Evolutionary conservation across 2,329 filamentous ascomycete genomes (phyloP), one percentile per base, ranked within the genome.

Genomic region (Ophiostoma ips): DNA sequence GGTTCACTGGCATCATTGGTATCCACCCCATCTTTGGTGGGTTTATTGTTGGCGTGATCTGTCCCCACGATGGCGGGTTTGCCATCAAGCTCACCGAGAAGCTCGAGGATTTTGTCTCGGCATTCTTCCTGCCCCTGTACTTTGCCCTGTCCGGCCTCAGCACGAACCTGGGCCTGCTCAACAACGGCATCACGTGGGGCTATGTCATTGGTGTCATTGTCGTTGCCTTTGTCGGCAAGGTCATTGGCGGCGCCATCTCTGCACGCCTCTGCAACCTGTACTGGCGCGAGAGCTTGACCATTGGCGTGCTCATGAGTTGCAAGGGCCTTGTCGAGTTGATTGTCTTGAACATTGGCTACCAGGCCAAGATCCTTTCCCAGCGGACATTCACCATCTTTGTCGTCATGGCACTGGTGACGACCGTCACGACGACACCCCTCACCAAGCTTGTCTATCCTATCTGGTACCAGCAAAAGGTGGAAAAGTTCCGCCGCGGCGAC

Each of bases 311-410:
- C 59, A 96, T 96, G 90, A 94, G 87, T 66, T 96, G 90, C 66
- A 96, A 96, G 65, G 90, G 90, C 59, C 72, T 96, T 10, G 89
- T 95, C 0, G 89, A 95, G 64, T 70, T 96, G 48, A 95, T 96
- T 63, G 89, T 95, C n/a, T 64, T 37, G 9, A 79, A 79, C 57
- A 77, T 96, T 58, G 87, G 88, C 41, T 72, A 89, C 2, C 81
- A 90, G 68, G 87, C 88, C 18, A 79, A 78, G 34, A 94, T 94
- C 53, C 71, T 95, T 16, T 89, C 84, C 52, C 75, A 73, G 0
- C 72, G 84, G 15, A 94, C 87, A 0, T 95, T 95, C 59, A 94
- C 88, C 48, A 94, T 95, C 50, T 94, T 95, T 58, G 87, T 95
- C 19, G 84, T 95, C 60, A 95, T 95, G 88, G 88, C 88, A 9